Evolutionary conservation across 192 early-diverging fungal genomes (phyloP), one percentile per base, ranked within the genome.

Genomic region (Podila epicladia): DNA sequence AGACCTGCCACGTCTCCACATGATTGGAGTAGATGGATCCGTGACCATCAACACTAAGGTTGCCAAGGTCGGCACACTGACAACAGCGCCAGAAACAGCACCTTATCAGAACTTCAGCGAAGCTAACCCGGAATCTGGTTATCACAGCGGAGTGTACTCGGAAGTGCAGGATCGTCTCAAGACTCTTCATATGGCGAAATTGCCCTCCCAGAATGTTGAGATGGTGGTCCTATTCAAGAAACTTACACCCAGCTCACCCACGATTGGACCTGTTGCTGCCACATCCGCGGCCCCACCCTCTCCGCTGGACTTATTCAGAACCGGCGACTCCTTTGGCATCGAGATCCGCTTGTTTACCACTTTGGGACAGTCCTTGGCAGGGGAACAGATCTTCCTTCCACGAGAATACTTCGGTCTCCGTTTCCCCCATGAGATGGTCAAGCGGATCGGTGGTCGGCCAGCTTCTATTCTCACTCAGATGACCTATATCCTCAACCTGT

Each of bases 341-440:
- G 77, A 72, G 67, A 58, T 80, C 9, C 35, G 45, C 8, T 24
- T 80, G 1, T 55, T 55, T 55, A 55, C 53, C 5, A 55, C 53
- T 3, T 20, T 26, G 19, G 19, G 2, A 20, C 22, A 55, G n/a
- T 7, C 53, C 53, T 19, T 9, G 22, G 35, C 31, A 8, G 15
- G 29, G 5, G 66, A 32, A 6, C 55, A 65, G 31, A 12, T 64
- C 5, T 22, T 57, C 0, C 61, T 80, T 50, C 77, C 77, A 8
- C 64, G 35, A 12, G 77, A 73, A 5, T 80, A 37, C 53, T 19
- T 80, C 20, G 77, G 77, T 2, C 37, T 80, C 12, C 55, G 62
- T 19, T 69, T 80, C 63, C 77, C 77, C 0, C 38, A 53, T 9
- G 77, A 72, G 55, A 63, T 80, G 77, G 48, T 73, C 19, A 80